Conservation (phyloP, 148 eudicot genomes). For the Rhododendron ovatum region DNA sequence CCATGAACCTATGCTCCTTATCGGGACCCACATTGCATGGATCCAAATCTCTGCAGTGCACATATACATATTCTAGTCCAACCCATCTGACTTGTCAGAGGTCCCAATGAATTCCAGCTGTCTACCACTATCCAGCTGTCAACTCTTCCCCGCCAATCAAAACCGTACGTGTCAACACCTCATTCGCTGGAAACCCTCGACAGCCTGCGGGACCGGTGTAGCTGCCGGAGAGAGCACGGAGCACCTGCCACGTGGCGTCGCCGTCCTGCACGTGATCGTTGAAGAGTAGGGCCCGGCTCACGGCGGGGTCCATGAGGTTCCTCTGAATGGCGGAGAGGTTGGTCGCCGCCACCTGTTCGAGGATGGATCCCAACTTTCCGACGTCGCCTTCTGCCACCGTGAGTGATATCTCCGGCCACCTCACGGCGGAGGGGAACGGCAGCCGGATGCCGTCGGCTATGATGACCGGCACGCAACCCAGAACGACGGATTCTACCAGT, state of each 20-base stretch:
- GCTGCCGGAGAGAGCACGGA: constrained; percentile 29
- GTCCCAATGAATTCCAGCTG: constrained; percentile 26
- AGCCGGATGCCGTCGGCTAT: constrained; percentile 75
- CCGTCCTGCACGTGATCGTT: constrained; percentile 31
- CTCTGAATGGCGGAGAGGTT: constrained; percentile 51
- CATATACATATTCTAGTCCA: not conserved
- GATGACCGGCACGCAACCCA: constrained; percentile 87
- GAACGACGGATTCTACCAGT: constrained; percentile 66
- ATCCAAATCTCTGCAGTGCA: not conserved
- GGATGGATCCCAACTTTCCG: constrained; percentile 40
- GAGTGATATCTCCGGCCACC: constrained; percentile 67
- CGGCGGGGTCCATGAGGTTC: constrained; percentile 45
- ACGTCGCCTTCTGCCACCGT: constrained; percentile 65
- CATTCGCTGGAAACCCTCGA: constrained; percentile 22
- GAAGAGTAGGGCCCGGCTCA: constrained; percentile 52
- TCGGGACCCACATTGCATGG: not conserved
- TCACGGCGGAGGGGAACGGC: constrained; percentile 54
- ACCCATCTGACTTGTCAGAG: not conserved
- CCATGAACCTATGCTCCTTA: not conserved
- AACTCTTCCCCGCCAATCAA: not conserved
- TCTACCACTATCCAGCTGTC: constrained; percentile 17
- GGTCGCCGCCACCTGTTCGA: constrained; percentile 50
- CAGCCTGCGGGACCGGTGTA: constrained; percentile 22
- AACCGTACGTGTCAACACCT: constrained; percentile 7
- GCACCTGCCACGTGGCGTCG: constrained; percentile 73